phyloP scores from a whole-genome alignment of 2,329 filamentous ascomycete species.

The Chrysosporium queenslandicum region DNA sequence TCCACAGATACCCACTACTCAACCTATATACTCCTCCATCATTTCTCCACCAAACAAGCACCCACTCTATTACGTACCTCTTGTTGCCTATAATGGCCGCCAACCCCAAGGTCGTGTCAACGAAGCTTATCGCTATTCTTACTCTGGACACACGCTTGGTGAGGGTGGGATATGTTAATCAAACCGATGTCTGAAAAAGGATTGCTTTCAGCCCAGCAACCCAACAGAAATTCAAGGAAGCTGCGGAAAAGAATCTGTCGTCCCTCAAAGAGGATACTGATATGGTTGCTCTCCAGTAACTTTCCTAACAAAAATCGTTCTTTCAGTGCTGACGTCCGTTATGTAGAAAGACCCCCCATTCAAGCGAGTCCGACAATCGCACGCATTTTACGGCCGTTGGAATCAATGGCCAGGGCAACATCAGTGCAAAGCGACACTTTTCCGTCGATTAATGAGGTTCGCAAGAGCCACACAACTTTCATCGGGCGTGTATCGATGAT shows the following conservation, averaged over 20 bases:
- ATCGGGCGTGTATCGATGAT: neutral
- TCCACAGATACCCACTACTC: too few relatives aligned
- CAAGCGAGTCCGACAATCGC: neutral
- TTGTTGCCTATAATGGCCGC: too few relatives aligned
- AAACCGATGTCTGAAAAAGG: neutral
- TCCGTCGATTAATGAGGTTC: neutral
- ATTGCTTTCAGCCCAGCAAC: neutral
- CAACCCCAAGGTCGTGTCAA: too few relatives aligned
- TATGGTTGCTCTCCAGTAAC: neutral
- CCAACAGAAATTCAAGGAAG: neutral
- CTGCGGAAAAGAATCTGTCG: neutral
- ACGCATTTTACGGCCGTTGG: neutral
- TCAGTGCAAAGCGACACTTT: neutral
- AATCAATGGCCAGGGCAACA: neutral
- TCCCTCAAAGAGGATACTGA: neutral
- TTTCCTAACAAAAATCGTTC: neutral
- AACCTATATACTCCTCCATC: too few relatives aligned
- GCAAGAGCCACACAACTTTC: neutral
- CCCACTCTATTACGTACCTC: too few relatives aligned
- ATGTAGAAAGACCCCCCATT: neutral
- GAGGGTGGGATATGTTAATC: too few relatives aligned
- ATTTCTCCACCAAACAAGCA: too few relatives aligned
- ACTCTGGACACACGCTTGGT: too few relatives aligned
- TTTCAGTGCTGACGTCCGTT: neutral
- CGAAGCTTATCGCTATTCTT: too few relatives aligned